Conservation (phyloP, 208 protist genomes). For the Leptomonas pyrrhocoris region DNA sequence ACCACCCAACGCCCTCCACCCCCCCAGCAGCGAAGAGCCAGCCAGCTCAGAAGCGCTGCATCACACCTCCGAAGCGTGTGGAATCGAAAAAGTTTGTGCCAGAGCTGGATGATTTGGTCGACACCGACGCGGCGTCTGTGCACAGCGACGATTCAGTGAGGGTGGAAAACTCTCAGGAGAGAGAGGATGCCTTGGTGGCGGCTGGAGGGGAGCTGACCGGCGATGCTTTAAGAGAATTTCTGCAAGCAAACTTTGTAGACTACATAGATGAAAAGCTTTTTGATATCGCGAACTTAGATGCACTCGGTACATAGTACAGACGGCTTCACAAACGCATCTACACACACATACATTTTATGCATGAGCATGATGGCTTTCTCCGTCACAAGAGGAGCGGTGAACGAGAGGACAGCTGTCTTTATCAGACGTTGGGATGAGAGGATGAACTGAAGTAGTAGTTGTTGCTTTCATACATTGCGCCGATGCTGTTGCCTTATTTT, state of each 20-base stretch:
- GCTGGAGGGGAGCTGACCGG: slow-evolving; percentile 57
- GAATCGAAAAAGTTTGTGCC: slow-evolving; percentile 28
- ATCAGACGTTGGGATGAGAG: neutral
- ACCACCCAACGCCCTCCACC: neutral
- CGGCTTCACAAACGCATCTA: neutral
- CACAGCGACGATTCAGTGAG: slow-evolving; percentile 32
- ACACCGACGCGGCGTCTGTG: slow-evolving; percentile 1
- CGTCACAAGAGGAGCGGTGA: no score
- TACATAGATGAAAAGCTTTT: slow-evolving; percentile 64
- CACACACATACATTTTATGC: no score
- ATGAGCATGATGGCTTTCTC: no score
- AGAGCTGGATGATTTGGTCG: slow-evolving; percentile 10
- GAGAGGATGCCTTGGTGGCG: slow-evolving; percentile 54
- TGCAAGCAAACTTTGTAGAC: slow-evolving; percentile 84
- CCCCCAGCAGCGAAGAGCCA: neutral
- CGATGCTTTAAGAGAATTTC: slow-evolving; percentile 63
- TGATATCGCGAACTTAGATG: slow-evolving; percentile 33
- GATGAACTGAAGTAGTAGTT: neutral
- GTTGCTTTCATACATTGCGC: neutral
- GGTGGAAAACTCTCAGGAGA: slow-evolving; percentile 36
- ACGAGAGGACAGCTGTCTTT: neutral
- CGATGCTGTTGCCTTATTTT: neutral
- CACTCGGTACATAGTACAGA: neutral
- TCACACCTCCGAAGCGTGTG: slow-evolving; percentile 1
- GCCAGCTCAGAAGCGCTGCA: neutral